A percentile compares a stretch with the other conserved stretches of the same genome.
phyloP scores from a whole-genome alignment of 495 filamentous ascomycete species.

The Penicillium subrubescens region DNA sequence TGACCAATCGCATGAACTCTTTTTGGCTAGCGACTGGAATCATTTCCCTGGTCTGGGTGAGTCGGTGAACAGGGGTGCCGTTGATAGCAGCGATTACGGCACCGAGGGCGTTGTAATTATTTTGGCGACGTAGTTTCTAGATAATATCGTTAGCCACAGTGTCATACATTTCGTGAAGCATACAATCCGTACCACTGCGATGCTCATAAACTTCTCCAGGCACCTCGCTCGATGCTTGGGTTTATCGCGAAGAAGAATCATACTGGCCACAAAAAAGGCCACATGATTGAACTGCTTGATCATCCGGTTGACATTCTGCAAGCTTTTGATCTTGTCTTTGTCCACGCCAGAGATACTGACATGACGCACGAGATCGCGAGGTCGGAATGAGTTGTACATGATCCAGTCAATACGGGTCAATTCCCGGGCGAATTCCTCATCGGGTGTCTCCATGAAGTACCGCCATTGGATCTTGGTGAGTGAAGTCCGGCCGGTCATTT shows the following conservation, averaged over 20 bases:
- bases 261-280: constrained; percentile 86
- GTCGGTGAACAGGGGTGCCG: constrained; percentile 81
- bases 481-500: constrained; percentile 58
- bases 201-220: constrained; percentile 91
- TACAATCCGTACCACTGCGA: constrained; percentile 58
- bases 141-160: background rate
- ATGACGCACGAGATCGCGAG: constrained; percentile 89
- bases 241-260: constrained; percentile 91
- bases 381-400: constrained; percentile 95
- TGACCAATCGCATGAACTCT: constrained; percentile 82
- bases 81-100: constrained; percentile 94
- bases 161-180: background rate
- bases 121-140: constrained; percentile 80
- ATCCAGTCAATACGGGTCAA: constrained; percentile 96
- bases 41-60: constrained; percentile 77
- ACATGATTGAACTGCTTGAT: constrained; percentile 95
- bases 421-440: constrained; percentile 85
- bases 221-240: constrained; percentile 89
- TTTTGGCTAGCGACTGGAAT: constrained; percentile 69
- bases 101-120: constrained; percentile 96
- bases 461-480: constrained; percentile 82
- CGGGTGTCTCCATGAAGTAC: constrained; percentile 74
- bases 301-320: constrained; percentile 90
- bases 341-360: constrained; percentile 71
- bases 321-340: constrained; percentile 75